Evolutionary conservation across 495 filamentous ascomycete genomes (phyloP).

Genomic region (Hypoxylon perforatum): DNA sequence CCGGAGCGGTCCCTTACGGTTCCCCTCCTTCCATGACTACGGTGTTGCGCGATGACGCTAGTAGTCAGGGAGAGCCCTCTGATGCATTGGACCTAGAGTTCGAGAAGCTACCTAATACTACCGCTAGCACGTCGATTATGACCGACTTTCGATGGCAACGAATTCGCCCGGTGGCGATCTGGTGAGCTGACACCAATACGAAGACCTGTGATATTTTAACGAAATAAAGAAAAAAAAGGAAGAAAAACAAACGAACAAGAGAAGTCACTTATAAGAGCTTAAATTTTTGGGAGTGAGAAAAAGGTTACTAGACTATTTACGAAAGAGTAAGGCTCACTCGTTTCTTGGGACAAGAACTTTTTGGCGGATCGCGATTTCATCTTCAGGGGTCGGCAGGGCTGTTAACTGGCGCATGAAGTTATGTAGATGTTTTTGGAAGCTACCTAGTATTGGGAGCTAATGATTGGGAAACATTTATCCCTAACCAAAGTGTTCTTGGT

Average conservation of each 20-base stretch:
- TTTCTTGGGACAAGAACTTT: constrained; percentile 29
- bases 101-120: constrained; percentile 24
- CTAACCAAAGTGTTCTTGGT: neutral
- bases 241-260: neutral
- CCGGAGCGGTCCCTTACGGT: constrained; percentile 40
- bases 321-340: neutral
- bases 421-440: constrained; percentile 2
- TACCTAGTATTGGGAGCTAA: constrained; percentile 22
- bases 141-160: constrained; percentile 39
- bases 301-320: constrained; percentile 30
- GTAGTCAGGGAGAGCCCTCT: neutral
- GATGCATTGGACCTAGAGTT: constrained; percentile 8
- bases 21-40: constrained; percentile 37
- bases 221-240: neutral
- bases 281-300: neutral
- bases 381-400: constrained; percentile 4
- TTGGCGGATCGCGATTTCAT: constrained; percentile 26
- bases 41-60: constrained; percentile 22
- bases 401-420: constrained; percentile 4
- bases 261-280: neutral
- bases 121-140: constrained; percentile 16
- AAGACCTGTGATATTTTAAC: neutral
- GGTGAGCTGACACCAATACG: constrained; percentile 24
- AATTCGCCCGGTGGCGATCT: constrained; percentile 39
- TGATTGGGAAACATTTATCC: constrained; percentile 7